Evolutionary conservation across 2,329 filamentous ascomycete genomes (phyloP).

Genomic region (Capronia coronata): DNA sequence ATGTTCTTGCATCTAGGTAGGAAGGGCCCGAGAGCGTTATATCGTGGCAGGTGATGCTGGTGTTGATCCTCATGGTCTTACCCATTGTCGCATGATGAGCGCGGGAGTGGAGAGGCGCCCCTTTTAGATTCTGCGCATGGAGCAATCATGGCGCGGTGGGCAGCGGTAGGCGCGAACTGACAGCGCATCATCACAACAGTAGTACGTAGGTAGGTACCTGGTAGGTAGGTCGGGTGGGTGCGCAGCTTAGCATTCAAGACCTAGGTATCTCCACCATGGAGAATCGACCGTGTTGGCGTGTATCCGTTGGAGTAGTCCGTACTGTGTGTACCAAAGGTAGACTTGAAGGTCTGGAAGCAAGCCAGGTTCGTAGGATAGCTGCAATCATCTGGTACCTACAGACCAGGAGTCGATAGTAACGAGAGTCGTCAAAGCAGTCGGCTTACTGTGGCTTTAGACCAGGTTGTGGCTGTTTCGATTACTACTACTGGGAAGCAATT

Average conservation of each 20-base stretch:
- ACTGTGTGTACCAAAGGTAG: too few relatives aligned
- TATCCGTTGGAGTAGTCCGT: not conserved
- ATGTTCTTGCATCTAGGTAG: too few relatives aligned
- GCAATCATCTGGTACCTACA: too few relatives aligned
- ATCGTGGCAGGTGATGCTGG: not conserved
- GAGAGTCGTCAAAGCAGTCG: too few relatives aligned
- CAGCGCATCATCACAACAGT: conserved; percentile 1
- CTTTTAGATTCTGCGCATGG: not conserved
- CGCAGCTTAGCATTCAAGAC: not conserved
- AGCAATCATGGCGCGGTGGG: not conserved
- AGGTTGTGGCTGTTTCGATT: not conserved
- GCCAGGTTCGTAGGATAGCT: too few relatives aligned
- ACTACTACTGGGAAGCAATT: too few relatives aligned
- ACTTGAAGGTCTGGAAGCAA: not conserved
- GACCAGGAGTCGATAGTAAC: too few relatives aligned
- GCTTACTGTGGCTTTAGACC: not conserved
- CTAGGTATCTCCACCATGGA: not conserved
- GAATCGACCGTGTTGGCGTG: not conserved
- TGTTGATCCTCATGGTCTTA: too few relatives aligned
- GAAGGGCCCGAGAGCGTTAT: too few relatives aligned
- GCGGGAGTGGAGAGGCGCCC: not conserved
- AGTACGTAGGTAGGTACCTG: not conserved
- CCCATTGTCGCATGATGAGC: not conserved
- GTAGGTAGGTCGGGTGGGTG: not conserved
- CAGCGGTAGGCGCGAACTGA: conserved; percentile 1